Percentiles rank a stretch among this genome's conserved stretches.
Conservation (phyloP, 2,329 filamentous ascomycete genomes). For the Ophioceras dolichostomum region DNA sequence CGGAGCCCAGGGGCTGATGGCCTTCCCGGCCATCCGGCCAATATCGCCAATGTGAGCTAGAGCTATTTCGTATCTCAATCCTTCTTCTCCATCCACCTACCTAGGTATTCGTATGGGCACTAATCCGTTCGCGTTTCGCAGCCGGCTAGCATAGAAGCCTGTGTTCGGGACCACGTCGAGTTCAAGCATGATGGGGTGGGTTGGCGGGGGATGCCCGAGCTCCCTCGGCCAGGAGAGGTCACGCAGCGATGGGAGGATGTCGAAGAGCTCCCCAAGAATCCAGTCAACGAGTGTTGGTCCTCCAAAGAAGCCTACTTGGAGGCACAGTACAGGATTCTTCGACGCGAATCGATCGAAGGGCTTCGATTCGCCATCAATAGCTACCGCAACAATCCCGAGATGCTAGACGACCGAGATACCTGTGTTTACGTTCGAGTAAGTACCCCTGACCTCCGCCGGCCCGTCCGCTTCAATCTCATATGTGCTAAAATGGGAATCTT, state of each 20-base stretch:
- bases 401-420: conserved; percentile 43
- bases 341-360: conserved; percentile 61
- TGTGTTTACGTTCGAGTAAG: conserved; percentile 60
- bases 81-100: no score
- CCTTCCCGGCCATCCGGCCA: no score
- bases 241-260: conserved; percentile 17
- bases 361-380: conserved; percentile 54
- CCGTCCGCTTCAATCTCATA: no score
- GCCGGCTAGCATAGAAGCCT: neutral
- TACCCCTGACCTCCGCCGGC: neutral
- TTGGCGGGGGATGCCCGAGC: conserved; percentile 29
- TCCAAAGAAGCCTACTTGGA: conserved; percentile 55
- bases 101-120: no score
- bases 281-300: conserved; percentile 41
- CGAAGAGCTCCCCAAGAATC: conserved; percentile 34
- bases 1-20: no score
- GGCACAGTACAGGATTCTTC: conserved; percentile 61
- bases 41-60: no score
- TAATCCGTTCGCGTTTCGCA: neutral
- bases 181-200: neutral
- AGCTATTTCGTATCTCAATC: no score
- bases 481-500: no score
- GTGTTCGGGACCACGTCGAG: conserved; percentile 3
- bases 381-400: conserved; percentile 37
- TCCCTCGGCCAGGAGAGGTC: conserved; percentile 43